phyloP scores from a whole-genome alignment of 768 basidiomycete genomes.

The Mycena crocata region DNA sequence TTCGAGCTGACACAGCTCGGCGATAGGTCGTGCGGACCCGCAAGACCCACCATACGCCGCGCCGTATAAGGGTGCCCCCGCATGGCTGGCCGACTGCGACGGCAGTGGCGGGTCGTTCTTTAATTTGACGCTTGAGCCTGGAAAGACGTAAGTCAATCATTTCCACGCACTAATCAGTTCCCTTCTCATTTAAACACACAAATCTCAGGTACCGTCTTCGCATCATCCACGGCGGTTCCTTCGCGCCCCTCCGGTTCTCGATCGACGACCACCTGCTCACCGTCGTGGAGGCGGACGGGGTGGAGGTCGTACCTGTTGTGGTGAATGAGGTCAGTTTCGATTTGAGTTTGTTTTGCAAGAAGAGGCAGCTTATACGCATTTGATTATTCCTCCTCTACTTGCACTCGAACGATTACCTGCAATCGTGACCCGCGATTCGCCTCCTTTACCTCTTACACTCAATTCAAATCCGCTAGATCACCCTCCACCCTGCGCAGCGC shows the following conservation, averaged over 20 bases:
- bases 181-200: background rate
- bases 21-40: no score
- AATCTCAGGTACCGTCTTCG: conserved; percentile 56
- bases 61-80: no score
- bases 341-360: no score
- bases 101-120: background rate
- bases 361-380: no score
- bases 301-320: conserved; percentile 48
- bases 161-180: background rate
- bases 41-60: no score
- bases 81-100: no score
- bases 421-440: no score
- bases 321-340: conserved; percentile 57
- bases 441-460: no score
- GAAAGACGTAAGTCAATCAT: background rate
- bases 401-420: no score
- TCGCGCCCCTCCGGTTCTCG: conserved; percentile 58
- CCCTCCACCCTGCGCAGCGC: conserved; percentile 60
- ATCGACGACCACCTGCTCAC: conserved; percentile 59
- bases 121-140: background rate
- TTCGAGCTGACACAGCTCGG: background rate
- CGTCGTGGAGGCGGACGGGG: conserved; percentile 63
- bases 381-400: no score
- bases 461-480: no score
- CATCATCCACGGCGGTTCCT: conserved; percentile 59